Percentiles rank a stretch among this genome's conserved stretches.
Evolutionary conservation across 2,329 filamentous ascomycete species (phyloP).

Genomic region (Penicillium concentricum): DNA sequence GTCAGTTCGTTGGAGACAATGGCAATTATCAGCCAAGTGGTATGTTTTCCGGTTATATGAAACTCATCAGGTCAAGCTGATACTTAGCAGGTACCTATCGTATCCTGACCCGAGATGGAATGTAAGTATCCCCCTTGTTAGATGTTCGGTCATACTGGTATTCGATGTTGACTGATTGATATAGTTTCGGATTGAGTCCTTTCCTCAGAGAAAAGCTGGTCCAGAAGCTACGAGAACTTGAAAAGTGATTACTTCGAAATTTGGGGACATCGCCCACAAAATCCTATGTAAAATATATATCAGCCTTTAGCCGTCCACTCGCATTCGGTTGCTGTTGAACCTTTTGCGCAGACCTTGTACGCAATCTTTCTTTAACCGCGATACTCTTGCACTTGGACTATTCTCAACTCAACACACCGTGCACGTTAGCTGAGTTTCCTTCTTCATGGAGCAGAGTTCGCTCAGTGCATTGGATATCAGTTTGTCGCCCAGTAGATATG

Average conservation of each 20-base stretch:
- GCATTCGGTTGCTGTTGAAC: background rate
- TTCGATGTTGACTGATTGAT: slow-evolving; percentile 21
- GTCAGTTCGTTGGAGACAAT: slow-evolving; percentile 55
- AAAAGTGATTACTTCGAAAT: slow-evolving; percentile 6
- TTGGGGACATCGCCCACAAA: background rate
- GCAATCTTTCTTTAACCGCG: background rate
- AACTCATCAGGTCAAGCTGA: slow-evolving; percentile 9
- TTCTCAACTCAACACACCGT: background rate
- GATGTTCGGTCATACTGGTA: background rate
- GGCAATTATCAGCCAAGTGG: slow-evolving; percentile 62
- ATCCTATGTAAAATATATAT: background rate
- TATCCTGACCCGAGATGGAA: slow-evolving; percentile 59
- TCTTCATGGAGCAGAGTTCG: background rate
- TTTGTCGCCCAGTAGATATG: background rate
- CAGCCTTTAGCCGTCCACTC: background rate
- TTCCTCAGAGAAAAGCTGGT: slow-evolving; percentile 53
- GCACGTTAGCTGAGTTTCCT: background rate
- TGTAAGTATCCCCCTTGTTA: slow-evolving; percentile 43
- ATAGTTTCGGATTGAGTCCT: slow-evolving; percentile 48
- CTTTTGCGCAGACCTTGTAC: too few species aligned
- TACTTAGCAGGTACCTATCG: slow-evolving; percentile 56
- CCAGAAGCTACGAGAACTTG: slow-evolving; percentile 44
- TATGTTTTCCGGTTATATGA: slow-evolving; percentile 19
- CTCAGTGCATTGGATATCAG: background rate
- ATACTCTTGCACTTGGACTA: background rate